Evolutionary conservation across 805 yeast species (phyloP), one percentile per base, ranked within the genome.

Genomic region (Myxozyma nipponensis): DNA sequence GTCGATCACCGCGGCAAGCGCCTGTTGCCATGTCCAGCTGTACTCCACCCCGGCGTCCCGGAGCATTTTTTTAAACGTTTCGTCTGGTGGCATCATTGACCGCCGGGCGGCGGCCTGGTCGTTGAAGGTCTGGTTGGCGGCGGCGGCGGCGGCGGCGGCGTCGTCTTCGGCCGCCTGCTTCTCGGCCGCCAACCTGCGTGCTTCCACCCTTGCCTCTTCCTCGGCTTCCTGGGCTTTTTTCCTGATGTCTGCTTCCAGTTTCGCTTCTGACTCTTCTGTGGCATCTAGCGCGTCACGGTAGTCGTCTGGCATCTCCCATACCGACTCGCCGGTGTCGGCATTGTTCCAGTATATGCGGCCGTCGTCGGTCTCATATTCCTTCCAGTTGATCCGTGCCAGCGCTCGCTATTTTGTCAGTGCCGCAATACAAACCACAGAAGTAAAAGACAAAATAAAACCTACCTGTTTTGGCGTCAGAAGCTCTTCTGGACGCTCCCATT

Each of bases 401-500:
- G 78, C 75, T 68, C 74, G 57, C 49, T 68, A 66, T 17, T 21
- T 2, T n/a, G n/a, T n/a, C n/a, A n/a, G n/a, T n/a, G 46, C 38
- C 9, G 49, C 57, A 1, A 32, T 23, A 13, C 25, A 26, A 40
- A 34, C 15, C 30, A 7, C 15, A 4, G 18, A 19, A 23, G 13
- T 21, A 38, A 6, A 10, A 18, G 42, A 6, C 9, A 18, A 18
- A 7, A 6, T 2, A 9, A 5, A 2, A 22, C 42, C 18, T 36
- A 57, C 57, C 57, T 74, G 78, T 7, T 68, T 47, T n/a, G 67
- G 60, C 3, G 74, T 67, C 40, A 60, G 65, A 22, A 76, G 62
- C 46, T 75, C 84, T 17, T 67, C 77, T 0, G 96, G 96, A 56
- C 81, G 79, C 23, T 84, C 86, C 95, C 96, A 88, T 44, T 82